phyloP scores from a whole-genome alignment of 2,329 filamentous ascomycete species.

The Raffaelea ambrosiae region DNA sequence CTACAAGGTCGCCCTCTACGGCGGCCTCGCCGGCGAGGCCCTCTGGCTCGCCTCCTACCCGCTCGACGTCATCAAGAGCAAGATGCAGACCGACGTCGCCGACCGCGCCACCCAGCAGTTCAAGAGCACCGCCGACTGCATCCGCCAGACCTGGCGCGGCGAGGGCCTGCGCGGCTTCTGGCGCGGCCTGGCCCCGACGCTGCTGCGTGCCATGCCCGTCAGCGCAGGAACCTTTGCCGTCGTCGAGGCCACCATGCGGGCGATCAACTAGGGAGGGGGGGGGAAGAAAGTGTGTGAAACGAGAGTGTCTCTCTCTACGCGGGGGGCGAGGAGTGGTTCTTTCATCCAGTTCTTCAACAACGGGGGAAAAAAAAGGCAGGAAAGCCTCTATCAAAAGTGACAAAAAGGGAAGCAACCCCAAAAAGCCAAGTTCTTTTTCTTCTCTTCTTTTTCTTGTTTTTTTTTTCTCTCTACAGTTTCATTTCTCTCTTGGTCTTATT shows the following conservation, averaged over 20 bases:
- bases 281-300: not conserved
- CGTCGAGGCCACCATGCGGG: conserved; percentile 58
- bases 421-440: no score
- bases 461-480: not conserved
- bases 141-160: conserved; percentile 67
- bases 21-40: conserved; percentile 85
- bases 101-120: conserved; percentile 58
- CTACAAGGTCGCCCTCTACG: conserved; percentile 85
- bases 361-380: not conserved
- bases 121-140: conserved; percentile 79
- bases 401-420: no score
- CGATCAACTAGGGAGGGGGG: conserved; percentile 34
- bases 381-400: no score
- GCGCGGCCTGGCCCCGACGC: conserved; percentile 85
- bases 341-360: no score
- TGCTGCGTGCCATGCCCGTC: conserved; percentile 93
- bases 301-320: no score
- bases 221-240: conserved; percentile 96
- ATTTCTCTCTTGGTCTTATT: not conserved
- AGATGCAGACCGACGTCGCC: conserved; percentile 98
- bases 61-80: conserved; percentile 96
- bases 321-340: no score
- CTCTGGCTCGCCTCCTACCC: conserved; percentile 93
- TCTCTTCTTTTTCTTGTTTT: not conserved
- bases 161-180: conserved; percentile 84